These are phyloP conservation scores for Rhododendron ovatum DNA, from an alignment of 148 eudicot genomes.

Conservation along the genomic window DNA sequence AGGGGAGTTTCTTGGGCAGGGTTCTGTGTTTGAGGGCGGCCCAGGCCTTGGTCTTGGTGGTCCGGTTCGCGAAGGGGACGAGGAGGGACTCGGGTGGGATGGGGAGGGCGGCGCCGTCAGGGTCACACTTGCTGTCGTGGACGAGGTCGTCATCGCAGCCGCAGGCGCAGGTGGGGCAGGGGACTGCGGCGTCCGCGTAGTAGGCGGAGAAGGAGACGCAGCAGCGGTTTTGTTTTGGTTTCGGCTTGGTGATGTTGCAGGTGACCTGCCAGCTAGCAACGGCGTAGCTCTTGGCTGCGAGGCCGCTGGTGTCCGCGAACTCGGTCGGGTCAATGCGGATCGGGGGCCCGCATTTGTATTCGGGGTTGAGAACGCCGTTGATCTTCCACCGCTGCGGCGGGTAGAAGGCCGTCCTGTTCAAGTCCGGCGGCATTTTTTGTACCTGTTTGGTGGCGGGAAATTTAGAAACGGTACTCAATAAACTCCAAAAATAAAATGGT, in stretches of 20 bases:
- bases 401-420: conserved; percentile 61
- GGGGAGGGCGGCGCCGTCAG: conserved; percentile 18
- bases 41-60: conserved; percentile 30
- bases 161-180: background rate
- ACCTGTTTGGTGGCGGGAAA: conserved; percentile 23
- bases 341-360: conserved; percentile 68
- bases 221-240: conserved; percentile 29
- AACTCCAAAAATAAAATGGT: background rate
- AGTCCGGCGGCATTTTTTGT: conserved; percentile 72
- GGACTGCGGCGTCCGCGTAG: background rate
- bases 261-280: conserved; percentile 79
- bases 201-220: background rate
- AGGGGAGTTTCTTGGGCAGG: conserved; percentile 24
- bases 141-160: background rate
- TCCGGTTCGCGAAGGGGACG: conserved; percentile 44
- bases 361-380: conserved; percentile 57
- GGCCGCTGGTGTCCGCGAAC: conserved; percentile 71
- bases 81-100: conserved; percentile 42
- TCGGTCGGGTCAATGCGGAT: conserved; percentile 50
- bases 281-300: conserved; percentile 40
- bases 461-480: background rate
- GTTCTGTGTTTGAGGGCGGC: conserved; percentile 21
- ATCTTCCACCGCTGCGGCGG: conserved; percentile 90
- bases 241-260: conserved; percentile 77
- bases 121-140: conserved; percentile 16